A percentile compares a stretch with the other conserved stretches of the same genome.
Conservation (phyloP, 2,329 filamentous ascomycete species). For the Aspergillus jensenii region DNA sequence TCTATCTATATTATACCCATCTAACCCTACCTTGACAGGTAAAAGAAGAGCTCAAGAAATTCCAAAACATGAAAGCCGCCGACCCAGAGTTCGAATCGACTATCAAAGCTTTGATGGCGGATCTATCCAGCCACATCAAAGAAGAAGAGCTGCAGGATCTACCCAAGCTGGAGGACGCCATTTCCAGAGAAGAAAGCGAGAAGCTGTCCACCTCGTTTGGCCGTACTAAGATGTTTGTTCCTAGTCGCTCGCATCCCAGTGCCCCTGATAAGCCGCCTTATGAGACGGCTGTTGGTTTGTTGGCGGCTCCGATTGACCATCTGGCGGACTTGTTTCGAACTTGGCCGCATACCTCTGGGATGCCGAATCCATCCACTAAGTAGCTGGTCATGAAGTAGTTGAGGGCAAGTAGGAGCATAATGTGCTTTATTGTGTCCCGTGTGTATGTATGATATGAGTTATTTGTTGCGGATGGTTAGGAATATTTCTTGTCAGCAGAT, state of each 20-base stretch:
- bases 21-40: conserved; percentile 36
- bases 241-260: conserved; percentile 51
- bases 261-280: conserved; percentile 54
- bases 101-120: conserved; percentile 42
- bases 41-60: conserved; percentile 50
- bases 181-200: conserved; percentile 35
- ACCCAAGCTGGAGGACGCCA: conserved; percentile 45
- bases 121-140: conserved; percentile 48
- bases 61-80: conserved; percentile 45
- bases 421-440: no score
- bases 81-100: conserved; percentile 42
- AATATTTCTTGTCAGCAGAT: no score
- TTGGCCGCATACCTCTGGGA: conserved; percentile 27
- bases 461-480: no score
- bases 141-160: conserved; percentile 53
- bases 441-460: no score
- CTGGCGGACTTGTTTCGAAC: conserved; percentile 54
- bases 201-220: conserved; percentile 45
- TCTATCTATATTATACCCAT: not conserved
- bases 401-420: no score
- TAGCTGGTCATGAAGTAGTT: not conserved
- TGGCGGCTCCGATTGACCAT: conserved; percentile 58
- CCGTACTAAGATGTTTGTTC: conserved; percentile 54
- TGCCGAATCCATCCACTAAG: conserved; percentile 8
- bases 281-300: conserved; percentile 54